These are phyloP conservation scores for Chondrostereum purpureum DNA, from an alignment of 1,284 basidiomycete species.

Conservation along the genomic window DNA sequence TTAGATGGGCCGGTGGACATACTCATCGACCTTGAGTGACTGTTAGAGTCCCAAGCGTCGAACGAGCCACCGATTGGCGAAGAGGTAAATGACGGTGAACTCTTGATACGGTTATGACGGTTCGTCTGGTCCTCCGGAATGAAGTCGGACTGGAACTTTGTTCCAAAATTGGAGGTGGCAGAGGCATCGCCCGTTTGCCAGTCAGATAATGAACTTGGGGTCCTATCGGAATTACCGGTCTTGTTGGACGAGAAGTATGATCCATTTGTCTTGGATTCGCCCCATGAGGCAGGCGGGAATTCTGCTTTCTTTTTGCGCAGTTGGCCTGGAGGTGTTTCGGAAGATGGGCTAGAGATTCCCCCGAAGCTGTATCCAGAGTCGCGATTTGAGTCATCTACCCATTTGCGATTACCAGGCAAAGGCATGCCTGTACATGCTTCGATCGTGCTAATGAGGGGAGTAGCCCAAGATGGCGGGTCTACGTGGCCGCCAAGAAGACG, in stretches of 20 bases:
- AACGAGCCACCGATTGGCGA: conserved; percentile 11
- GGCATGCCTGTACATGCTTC: conserved; percentile 69
- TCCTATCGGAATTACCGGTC: conserved; percentile 14
- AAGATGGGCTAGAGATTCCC: conserved; percentile 36
- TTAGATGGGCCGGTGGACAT: conserved; percentile 10
- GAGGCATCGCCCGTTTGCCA: conserved; percentile 15
- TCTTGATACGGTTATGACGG: conserved; percentile 6
- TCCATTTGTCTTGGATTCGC: conserved; percentile 36
- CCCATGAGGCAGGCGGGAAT: conserved; percentile 67
- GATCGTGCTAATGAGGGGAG: conserved; percentile 65
- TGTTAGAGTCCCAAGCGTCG: conserved; percentile 9
- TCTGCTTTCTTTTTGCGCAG: conserved; percentile 41
- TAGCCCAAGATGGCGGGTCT: conserved; percentile 73
- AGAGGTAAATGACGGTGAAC: neutral
- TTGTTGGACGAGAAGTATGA: conserved; percentile 39
- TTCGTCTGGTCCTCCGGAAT: conserved; percentile 17
- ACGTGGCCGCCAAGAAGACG: conserved; percentile 76
- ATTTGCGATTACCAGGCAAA: conserved; percentile 58
- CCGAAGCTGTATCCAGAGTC: conserved; percentile 52
- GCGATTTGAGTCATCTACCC: conserved; percentile 51
- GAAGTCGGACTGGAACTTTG: conserved; percentile 36
- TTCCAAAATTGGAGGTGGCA: conserved; percentile 30
- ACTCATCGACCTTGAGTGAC: conserved; percentile 18
- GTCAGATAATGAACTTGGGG: conserved; percentile 6
- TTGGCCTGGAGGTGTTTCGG: conserved; percentile 30